Evolutionary conservation across 768 basidiomycete genomes (phyloP).

Genomic region (Amyloporia xantha): DNA sequence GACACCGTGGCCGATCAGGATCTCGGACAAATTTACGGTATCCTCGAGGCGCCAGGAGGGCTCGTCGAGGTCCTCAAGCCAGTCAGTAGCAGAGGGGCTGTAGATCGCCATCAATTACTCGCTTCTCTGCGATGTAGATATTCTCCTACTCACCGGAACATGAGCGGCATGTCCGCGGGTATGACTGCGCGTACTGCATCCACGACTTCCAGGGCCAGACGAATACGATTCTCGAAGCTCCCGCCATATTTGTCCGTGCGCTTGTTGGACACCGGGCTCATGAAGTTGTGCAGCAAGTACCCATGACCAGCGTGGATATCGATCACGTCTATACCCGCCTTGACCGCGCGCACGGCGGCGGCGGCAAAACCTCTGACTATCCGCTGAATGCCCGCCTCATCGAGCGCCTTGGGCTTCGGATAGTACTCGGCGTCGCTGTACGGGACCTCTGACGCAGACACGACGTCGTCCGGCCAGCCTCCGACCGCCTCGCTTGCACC

Average conservation of each 20-base stretch:
- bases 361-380: not conserved
- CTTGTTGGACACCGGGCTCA: slow-evolving; percentile 31
- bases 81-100: slow-evolving; percentile 67
- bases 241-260: slow-evolving; percentile 45
- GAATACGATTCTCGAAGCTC: too few species aligned
- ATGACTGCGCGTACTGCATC: slow-evolving; percentile 57
- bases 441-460: slow-evolving; percentile 48
- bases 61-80: slow-evolving; percentile 56
- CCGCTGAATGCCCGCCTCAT: not conserved
- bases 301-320: slow-evolving; percentile 20
- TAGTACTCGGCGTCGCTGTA: slow-evolving; percentile 33
- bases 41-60: slow-evolving; percentile 65
- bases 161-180: slow-evolving; percentile 57
- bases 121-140: not conserved
- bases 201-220: slow-evolving; percentile 55
- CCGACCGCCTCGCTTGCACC: slow-evolving; percentile 47
- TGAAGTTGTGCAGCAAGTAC: slow-evolving; percentile 29
- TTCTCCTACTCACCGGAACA: slow-evolving; percentile 45
- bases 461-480: slow-evolving; percentile 59
- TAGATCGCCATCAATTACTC: not conserved
- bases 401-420: slow-evolving; percentile 17
- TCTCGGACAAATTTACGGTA: slow-evolving; percentile 49
- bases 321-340: slow-evolving; percentile 38
- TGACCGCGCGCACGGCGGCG: slow-evolving; percentile 31
- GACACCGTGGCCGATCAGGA: slow-evolving; percentile 57